Evolutionary conservation across 257 asterid genomes (phyloP), one percentile per base, ranked within the genome.

Genomic region (Ophiorrhiza pumila): DNA sequence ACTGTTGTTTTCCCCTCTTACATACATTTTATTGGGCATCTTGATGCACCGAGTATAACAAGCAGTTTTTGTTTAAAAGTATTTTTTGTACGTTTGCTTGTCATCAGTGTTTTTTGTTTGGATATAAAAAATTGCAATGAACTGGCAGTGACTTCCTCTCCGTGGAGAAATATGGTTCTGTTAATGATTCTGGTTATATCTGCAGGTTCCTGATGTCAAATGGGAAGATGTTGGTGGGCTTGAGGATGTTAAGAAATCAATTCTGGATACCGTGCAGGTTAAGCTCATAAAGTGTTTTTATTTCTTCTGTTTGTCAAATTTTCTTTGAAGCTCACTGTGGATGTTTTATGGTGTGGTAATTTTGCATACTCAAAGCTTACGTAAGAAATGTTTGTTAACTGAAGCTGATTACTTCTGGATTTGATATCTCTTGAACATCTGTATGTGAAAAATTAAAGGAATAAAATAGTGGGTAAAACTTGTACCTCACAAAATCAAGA

Each of bases 171-270:
- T n/a, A 49, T 31, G 35, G 18, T 68, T 47, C 12, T 67, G 60
- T 68, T 46, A 15, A 53, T 25, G 46, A 37, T 49, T 32, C 29
- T 59, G 65, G 20, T 20, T 20, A 35, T 29, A 27, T 67, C 45
- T 80, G 75, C 78, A 90, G 98, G 93, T 93, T 76, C 98, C 98
- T 71, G 71, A 95, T 58, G 85, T 95, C 77, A 88, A 95, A 81
- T 95, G 99, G 98, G 99, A 91, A 77, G 99, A 95, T 79, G 98
- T 95, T 68, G 99, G 98, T 74, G 99, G 99, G 77, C 98, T 95
- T 56, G 99, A 95, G 88, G 98, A 95, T 75, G 97, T 95, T 56
- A 95, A 95, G 83, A 90, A 88, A 80, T 90, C 97, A 31, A 95
- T 91, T 83, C 81, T 95, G 79, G 99, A 92, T 74, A 95, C 99